Base-by-base conservation (phyloP, 2,329 filamentous ascomycete genomes). In the Ophiostoma novo-ulmi region DNA sequence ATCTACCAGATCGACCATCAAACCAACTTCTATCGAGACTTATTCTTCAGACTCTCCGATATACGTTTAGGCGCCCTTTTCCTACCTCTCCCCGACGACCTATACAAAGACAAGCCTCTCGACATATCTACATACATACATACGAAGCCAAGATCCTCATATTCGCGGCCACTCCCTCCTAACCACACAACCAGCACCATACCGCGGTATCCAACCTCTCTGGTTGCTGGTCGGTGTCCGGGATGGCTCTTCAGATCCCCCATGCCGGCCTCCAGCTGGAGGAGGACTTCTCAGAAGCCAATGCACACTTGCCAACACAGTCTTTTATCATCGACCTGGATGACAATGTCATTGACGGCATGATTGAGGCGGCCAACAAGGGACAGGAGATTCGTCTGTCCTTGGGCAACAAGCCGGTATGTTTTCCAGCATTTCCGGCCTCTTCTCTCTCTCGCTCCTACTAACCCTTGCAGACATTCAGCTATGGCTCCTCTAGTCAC, bases 351-450 rank as follows among this genome's bases (percentile, higher is more conserved):
- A 85, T 90, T 75, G 85, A 88, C 77, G 82, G 86, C 73, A 85
- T 90, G 84, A 88, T 90, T 74, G 82, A 82, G 77, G 86, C 84
- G 75, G 82, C 86, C 55, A 84, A 85, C 75, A 82, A 83, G 80
- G 86, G 86, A 68, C 82, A 85, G 70, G 80, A 83, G 65, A 82
- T 89, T 69, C 81, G 86, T 75, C 80, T 90, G 75, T 83, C 85
- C 5, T 78, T 90, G 73, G 88, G 88, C 58, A 81, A 80, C 75
- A 82, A 79, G 75, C 87, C 87, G 52, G 88, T 90, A 85, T 83
- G 87, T 58, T 31, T 35, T 5, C n/a, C 2, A 20, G 44, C 26
- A 10, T 26, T 52, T 22, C 48, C 36, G 11, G 36, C 20, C 5
- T 4, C 17, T 8, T n/a, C 17, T 36, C n/a, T 10, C 17, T 48